phyloP scores from a whole-genome alignment of 2,329 filamentous ascomycete species.

The Apiospora malaysiana region DNA sequence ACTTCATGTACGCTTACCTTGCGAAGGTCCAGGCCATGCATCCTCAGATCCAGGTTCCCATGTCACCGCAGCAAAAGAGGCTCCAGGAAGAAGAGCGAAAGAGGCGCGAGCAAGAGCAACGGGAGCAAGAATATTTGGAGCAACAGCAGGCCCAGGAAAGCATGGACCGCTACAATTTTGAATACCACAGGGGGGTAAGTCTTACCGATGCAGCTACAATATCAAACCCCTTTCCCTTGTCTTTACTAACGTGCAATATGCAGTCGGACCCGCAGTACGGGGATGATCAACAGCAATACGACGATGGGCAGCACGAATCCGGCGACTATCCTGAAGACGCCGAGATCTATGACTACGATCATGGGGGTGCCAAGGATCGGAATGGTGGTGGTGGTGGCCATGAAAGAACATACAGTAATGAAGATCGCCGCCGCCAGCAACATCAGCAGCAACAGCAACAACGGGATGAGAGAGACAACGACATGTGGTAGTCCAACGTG shows the following conservation, averaged over 20 bases:
- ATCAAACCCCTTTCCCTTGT: not conserved
- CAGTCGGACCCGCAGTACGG: conserved; percentile 44
- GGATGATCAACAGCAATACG: conserved; percentile 45
- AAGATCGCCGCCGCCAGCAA: not conserved
- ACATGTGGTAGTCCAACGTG: conserved; percentile 22
- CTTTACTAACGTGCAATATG: not conserved
- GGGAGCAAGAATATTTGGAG: conserved; percentile 44
- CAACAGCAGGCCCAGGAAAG: conserved; percentile 50
- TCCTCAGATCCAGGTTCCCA: conserved; percentile 90
- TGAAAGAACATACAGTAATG: conserved; percentile 24
- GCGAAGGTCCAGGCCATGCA: conserved; percentile 99
- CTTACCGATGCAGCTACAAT: not conserved
- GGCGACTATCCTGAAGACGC: conserved; percentile 58
- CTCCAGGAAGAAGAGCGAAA: conserved; percentile 56
- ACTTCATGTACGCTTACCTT: conserved; percentile 99
- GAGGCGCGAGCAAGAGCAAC: conserved; percentile 46
- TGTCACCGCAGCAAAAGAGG: conserved; percentile 75
- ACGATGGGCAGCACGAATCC: conserved; percentile 51
- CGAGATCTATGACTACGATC: conserved; percentile 60
- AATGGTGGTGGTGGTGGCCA: conserved; percentile 46
- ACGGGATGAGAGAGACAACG: conserved; percentile 15
- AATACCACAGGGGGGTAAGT: conserved; percentile 57
- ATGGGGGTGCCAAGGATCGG: conserved; percentile 45
- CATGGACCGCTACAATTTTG: conserved; percentile 58
- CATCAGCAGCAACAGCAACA: not conserved